These are phyloP conservation scores for Malbranchea zuffiana DNA, from an alignment of 2,329 filamentous ascomycete species.

Conservation along the genomic window DNA sequence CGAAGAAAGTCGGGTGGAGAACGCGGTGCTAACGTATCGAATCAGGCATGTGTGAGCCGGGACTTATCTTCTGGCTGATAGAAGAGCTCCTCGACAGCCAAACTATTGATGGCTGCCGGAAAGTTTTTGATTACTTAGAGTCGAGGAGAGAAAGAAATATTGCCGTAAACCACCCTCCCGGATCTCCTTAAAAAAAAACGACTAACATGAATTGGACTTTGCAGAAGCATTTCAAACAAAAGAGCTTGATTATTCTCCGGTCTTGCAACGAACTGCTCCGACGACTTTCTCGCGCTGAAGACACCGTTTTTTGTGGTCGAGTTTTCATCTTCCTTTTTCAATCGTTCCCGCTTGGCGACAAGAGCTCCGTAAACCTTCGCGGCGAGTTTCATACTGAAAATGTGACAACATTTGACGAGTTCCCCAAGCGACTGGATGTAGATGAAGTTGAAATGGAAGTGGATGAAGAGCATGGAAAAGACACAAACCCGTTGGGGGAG, in stretches of 20 bases:
- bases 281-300: conserved; percentile 84
- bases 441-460: conserved; percentile 54
- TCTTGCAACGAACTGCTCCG: conserved; percentile 93
- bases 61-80: conserved; percentile 76
- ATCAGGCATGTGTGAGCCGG: conserved; percentile 50
- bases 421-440: conserved; percentile 27
- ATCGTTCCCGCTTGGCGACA: conserved; percentile 90
- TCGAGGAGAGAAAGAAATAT: conserved; percentile 83
- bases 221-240: conserved; percentile 62
- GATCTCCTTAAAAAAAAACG: too few relatives aligned
- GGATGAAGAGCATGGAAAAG: conserved; percentile 40
- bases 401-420: conserved; percentile 69
- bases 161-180: conserved; percentile 54
- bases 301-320: conserved; percentile 91
- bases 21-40: not conserved
- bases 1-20: not conserved
- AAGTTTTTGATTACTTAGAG: conserved; percentile 89
- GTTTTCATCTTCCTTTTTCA: conserved; percentile 99
- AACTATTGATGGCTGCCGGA: conserved; percentile 81
- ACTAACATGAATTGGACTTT: too few relatives aligned
- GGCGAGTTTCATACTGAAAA: conserved; percentile 96
- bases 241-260: conserved; percentile 79
- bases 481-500: conserved; percentile 15
- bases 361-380: conserved; percentile 90
- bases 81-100: conserved; percentile 95